Conservation (phyloP, 345 rosid species). For the Passiflora organensis region DNA sequence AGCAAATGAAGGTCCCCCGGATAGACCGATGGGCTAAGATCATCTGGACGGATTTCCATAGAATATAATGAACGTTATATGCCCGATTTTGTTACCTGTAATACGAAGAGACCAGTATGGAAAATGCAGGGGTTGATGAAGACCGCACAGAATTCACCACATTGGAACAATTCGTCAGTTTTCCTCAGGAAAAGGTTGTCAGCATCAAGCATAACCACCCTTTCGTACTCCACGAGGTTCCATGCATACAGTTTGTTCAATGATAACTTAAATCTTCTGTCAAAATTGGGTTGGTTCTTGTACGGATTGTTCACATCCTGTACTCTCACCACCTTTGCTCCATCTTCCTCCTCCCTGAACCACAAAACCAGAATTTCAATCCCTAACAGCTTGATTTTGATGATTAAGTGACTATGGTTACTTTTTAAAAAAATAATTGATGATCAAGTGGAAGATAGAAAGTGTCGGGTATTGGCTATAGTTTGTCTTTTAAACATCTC, state of each 20-base stretch:
- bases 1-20: not conserved
- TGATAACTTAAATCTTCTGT: slow-evolving; percentile 75
- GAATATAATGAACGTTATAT: too few relatives aligned
- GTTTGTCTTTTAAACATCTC: too few relatives aligned
- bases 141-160: slow-evolving; percentile 91
- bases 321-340: slow-evolving; percentile 79
- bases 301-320: slow-evolving; percentile 87
- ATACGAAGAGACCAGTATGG: slow-evolving; percentile 93
- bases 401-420: too few relatives aligned
- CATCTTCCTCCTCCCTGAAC: slow-evolving; percentile 72
- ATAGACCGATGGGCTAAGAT: not conserved
- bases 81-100: slow-evolving; percentile 39
- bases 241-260: slow-evolving; percentile 92
- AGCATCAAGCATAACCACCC: slow-evolving; percentile 88
- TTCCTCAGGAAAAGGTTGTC: slow-evolving; percentile 86
- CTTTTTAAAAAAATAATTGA: too few relatives aligned
- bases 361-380: slow-evolving; percentile 14
- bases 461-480: too few relatives aligned
- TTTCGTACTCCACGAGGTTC: slow-evolving; percentile 70
- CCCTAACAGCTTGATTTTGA: not conserved
- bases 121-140: slow-evolving; percentile 96
- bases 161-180: slow-evolving; percentile 83
- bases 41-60: not conserved
- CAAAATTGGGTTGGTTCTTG: slow-evolving; percentile 48
- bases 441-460: too few relatives aligned